A percentile compares a stretch with the other conserved stretches of the same genome.
phyloP scores from a whole-genome alignment of 208 protist species.

The Acanthamoeba lugdunensis region DNA sequence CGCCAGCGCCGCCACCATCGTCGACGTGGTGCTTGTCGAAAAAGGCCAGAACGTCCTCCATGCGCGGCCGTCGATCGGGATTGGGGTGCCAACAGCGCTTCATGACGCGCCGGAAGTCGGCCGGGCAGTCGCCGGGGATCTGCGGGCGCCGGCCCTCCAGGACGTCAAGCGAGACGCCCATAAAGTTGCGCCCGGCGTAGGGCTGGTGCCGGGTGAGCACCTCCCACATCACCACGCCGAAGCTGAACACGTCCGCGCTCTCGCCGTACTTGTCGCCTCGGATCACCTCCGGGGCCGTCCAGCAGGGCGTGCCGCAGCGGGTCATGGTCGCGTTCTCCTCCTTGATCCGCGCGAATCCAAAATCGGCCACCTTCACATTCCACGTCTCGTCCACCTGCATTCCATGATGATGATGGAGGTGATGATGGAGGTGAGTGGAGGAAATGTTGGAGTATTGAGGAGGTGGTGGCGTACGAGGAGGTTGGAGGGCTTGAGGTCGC shows the following conservation, averaged over 20 bases:
- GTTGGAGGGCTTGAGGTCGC: not conserved
- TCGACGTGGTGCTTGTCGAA: not conserved
- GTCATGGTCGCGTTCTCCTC: conserved; percentile 35
- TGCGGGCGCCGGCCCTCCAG: not conserved
- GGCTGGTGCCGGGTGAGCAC: not conserved
- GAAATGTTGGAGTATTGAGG: too few species aligned
- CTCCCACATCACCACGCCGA: not conserved
- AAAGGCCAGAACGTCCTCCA: not conserved
- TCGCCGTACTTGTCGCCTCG: conserved; percentile 2
- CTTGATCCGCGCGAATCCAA: not conserved
- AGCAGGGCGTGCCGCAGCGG: conserved; percentile 17
- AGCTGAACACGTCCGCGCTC: too few species aligned
- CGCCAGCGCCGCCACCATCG: too few species aligned
- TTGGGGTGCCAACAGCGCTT: not conserved
- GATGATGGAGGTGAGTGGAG: too few species aligned
- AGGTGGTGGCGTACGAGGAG: not conserved
- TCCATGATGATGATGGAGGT: too few species aligned
- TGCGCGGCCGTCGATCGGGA: not conserved
- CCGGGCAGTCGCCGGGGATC: not conserved
- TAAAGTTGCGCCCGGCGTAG: not conserved
- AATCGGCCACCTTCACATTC: conserved; percentile 80
- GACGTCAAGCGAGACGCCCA: conserved; percentile 20
- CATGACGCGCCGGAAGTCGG: not conserved
- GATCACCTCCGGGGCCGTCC: not conserved
- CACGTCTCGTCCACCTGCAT: conserved; percentile 73